These are phyloP conservation scores for Auricularia sp. DNA, from an alignment of 768 basidiomycete species.

Conservation along the genomic window DNA sequence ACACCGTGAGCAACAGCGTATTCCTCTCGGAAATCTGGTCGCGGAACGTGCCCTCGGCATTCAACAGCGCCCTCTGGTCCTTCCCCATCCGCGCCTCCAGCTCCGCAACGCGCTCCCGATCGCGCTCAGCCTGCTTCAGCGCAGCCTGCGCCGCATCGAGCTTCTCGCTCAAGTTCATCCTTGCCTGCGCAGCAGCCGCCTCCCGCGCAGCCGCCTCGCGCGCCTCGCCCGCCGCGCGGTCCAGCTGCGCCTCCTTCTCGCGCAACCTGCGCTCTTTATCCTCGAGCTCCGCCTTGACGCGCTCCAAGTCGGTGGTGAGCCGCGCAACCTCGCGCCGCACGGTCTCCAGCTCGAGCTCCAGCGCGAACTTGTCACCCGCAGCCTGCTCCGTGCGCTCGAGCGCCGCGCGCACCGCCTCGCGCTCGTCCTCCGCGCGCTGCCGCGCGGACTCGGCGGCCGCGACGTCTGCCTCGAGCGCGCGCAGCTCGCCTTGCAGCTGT, in stretches of 20 bases:
- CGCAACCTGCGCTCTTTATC: constrained; percentile 54
- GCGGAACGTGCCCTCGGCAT: constrained; percentile 70
- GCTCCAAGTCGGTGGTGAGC: constrained; percentile 66
- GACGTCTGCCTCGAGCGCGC: constrained; percentile 67
- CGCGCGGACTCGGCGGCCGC: constrained; percentile 52
- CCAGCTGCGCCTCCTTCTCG: constrained; percentile 63
- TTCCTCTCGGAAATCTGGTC: constrained; percentile 92
- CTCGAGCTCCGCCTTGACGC: constrained; percentile 59
- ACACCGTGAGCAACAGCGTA: constrained; percentile 82
- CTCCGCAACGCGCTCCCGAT: constrained; percentile 60
- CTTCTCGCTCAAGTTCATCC: constrained; percentile 82
- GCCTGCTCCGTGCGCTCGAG: constrained; percentile 57
- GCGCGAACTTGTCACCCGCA: constrained; percentile 70
- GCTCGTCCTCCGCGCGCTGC: constrained; percentile 42
- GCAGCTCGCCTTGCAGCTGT: constrained; percentile 53
- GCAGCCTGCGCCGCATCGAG: constrained; percentile 59
- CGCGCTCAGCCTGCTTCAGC: constrained; percentile 58
- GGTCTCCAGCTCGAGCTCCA: constrained; percentile 85
- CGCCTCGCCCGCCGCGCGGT: constrained; percentile 69
- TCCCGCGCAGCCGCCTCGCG: constrained; percentile 72
- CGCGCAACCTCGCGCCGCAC: constrained; percentile 75
- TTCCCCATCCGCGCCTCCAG: constrained; percentile 74
- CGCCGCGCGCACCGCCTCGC: constrained; percentile 49
- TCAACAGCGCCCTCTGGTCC: constrained; percentile 64
- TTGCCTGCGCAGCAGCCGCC: constrained; percentile 76